Evolutionary conservation across 2,329 filamentous ascomycete species (phyloP), one percentile per base, ranked within the genome.

Genomic region (Seiridium cupressi): DNA sequence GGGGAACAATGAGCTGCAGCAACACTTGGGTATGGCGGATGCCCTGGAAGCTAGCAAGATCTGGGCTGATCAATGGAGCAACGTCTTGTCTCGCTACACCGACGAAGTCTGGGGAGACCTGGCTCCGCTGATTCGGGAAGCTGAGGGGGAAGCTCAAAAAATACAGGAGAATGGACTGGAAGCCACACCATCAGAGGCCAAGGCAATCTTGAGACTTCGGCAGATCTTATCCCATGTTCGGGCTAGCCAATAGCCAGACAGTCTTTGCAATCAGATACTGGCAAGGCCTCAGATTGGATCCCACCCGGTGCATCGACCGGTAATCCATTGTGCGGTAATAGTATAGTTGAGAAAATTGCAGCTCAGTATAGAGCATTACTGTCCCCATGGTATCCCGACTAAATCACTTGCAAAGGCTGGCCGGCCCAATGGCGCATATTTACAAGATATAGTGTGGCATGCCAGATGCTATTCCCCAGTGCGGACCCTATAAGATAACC

Each of bases 51-150:
- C 77, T 31, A 78, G 72, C 67, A 66, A 74, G 51, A 64, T 73
- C 13, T 87, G 84, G 84, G 70, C 84, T 10, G 72, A 76, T 42
- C 79, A 85, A 65, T 88, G 85, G 85, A 77, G 78, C 40, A 76
- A 78, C 47, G 83, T 87, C 6, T 74, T 88, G 32, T 80, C 76
- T 2, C 74, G 77, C 40, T 89, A 89, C 64, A 81, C 80, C 0
- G 86, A 90, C 68, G 84, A 89, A 59, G 87, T 91, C 32, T 91
- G 88, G 89, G 89, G 88, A 26, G 85, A 84, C 60, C 71, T 90
- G 26, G 73, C 79, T 36, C 78, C 82, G 3, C 74, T 89, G 40
- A 81, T 87, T 8, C 74, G 78, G 55, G 79, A 84, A 62, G 88
- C 88, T 3, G 77, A 76, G 60, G 72, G 73, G 51, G 88, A 91